Evolutionary conservation across 495 filamentous ascomycete species (phyloP).

Genomic region (Terfezia boudieri): DNA sequence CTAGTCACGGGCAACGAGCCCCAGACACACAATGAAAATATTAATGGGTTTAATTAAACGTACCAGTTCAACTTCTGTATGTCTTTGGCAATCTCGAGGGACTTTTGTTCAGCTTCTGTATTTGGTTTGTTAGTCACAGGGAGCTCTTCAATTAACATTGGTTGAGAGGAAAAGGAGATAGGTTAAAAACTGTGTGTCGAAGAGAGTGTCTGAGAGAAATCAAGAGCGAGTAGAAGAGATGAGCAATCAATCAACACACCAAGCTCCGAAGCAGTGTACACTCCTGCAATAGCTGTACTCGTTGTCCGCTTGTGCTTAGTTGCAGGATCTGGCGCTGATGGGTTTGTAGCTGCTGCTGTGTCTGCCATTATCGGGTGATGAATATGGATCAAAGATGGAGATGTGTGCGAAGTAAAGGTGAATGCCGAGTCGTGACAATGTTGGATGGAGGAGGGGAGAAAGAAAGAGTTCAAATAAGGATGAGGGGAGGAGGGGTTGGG

Average conservation of each 20-base stretch:
- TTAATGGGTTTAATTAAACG: slow-evolving; percentile 15
- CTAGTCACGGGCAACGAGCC: background rate
- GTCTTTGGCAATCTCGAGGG: slow-evolving; percentile 60
- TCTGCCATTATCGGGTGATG: background rate
- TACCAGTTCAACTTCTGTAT: slow-evolving; percentile 83
- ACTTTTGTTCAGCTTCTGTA: slow-evolving; percentile 50
- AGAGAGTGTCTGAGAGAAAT: background rate
- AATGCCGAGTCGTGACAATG: background rate
- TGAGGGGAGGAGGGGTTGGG: background rate
- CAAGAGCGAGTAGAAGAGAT: background rate
- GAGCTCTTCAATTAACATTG: background rate
- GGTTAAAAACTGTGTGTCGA: background rate
- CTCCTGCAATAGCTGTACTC: background rate
- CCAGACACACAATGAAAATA: background rate
- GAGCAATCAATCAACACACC: background rate
- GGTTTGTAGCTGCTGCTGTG: background rate
- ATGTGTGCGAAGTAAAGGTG: background rate
- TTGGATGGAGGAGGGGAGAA: background rate
- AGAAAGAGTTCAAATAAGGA: background rate
- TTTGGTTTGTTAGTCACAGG: no score
- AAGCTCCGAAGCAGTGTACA: background rate
- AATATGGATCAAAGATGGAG: background rate
- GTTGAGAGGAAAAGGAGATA: background rate
- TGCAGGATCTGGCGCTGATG: background rate
- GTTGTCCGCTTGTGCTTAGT: background rate